Evolutionary conservation across 2,329 filamentous ascomycete genomes (phyloP), one percentile per base, ranked within the genome.

Genomic region (Polytolypa hystricis): DNA sequence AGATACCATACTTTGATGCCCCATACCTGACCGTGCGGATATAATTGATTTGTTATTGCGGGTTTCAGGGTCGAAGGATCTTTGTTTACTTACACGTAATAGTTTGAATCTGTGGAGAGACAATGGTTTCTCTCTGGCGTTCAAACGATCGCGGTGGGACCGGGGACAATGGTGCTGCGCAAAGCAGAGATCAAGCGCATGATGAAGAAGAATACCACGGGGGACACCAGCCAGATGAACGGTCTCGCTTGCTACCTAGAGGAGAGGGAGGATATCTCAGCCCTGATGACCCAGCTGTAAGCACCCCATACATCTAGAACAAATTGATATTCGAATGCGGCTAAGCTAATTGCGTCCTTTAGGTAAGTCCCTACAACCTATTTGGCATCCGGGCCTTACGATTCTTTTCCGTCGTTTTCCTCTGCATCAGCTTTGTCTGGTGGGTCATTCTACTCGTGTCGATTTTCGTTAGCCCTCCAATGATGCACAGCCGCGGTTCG

Each of bases 391-490:
- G 91, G 12, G 74, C 82, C 31, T 68, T 91, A 37, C 77, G 86
- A 54, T 84, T 79, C 53, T 58, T 91, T 42, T 89, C 85, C 4
- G 68, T 93, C 38, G 50, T 84, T 25, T 83, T 95, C 53, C 68
- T 89, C 14, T 58, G 77, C 35, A 55, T 87, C 48, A 83, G 78
- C 38, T 85, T 93, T 51, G 51, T 85, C n/a, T 96, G 89, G 89
- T 96, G 91, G 89, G 71, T 84, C 7, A 59, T 95, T 37, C 68
- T 94, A 21, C 70, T 98, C n/a, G 77, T 95, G 11, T 85, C 84
- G 38, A 77, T 81, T 46, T 98, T 98, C 62, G 79, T 93, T 47
- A 94, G 84, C 36, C 86, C 86, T 10, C 89, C 89, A 1, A 79
- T 81, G 31, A 78, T 96, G 56, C 77, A 91, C 55, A 82, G 79